phyloP scores from a whole-genome alignment of 495 filamentous ascomycete genomes.

The Hypoxylon trugodes region DNA sequence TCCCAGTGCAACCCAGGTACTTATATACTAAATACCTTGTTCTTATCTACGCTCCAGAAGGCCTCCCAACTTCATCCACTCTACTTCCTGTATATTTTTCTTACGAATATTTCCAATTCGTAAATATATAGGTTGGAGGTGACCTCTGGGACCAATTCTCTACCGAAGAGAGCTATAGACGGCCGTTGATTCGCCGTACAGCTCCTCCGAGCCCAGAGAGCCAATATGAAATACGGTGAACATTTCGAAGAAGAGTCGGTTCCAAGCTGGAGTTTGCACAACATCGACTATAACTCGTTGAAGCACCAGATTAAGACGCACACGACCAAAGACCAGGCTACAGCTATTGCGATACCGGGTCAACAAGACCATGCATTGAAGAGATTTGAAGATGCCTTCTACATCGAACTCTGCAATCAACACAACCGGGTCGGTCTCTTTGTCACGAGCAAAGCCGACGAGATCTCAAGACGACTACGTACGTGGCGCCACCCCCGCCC shows the following conservation, averaged over 20 bases:
- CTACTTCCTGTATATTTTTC: conserved; percentile 5
- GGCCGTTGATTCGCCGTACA: conserved; percentile 20
- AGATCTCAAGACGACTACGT: conserved; percentile 69
- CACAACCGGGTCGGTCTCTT: conserved; percentile 75
- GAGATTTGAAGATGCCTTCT: conserved; percentile 70
- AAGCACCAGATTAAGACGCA: conserved; percentile 77
- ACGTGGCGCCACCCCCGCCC: conserved; percentile 35
- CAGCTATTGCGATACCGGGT: conserved; percentile 73
- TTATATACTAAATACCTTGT: not conserved
- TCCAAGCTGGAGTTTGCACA: conserved; percentile 64
- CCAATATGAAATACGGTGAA: conserved; percentile 73
- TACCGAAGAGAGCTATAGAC: not conserved
- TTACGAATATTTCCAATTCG: conserved; percentile 18
- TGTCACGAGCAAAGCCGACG: conserved; percentile 74
- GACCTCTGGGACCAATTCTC: not conserved
- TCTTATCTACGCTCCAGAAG: not conserved
- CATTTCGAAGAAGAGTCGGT: conserved; percentile 66
- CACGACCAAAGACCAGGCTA: conserved; percentile 67
- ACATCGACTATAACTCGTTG: conserved; percentile 80
- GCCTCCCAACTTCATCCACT: not conserved
- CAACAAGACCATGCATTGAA: conserved; percentile 59
- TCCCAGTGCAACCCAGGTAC: not conserved
- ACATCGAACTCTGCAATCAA: conserved; percentile 66
- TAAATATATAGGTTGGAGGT: conserved; percentile 6
- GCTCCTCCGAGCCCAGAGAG: conserved; percentile 16